A percentile compares a stretch with the other conserved stretches of the same genome.
Conservation (phyloP, 352 stramenopile species). For the Globisporangium carolinianum region DNA sequence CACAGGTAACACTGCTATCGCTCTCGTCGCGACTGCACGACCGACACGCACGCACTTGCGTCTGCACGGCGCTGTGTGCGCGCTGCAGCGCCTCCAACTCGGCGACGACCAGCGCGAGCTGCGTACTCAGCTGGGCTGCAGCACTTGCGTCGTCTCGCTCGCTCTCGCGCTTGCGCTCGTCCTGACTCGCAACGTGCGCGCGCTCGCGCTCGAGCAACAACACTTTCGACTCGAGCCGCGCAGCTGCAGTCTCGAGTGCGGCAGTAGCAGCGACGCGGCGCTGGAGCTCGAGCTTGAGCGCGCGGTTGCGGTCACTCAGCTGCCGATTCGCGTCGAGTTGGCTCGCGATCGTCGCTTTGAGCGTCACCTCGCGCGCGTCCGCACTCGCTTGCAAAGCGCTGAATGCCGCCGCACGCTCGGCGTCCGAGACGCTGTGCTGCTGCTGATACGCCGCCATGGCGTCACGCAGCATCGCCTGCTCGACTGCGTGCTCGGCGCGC, state of each 20-base stretch:
- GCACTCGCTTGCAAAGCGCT: conserved; percentile 10
- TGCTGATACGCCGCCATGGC: conserved; percentile 12
- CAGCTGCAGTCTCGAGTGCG: conserved; percentile 25
- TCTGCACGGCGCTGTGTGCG: conserved; percentile 33
- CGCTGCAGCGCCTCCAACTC: conserved; percentile 42
- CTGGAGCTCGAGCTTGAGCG: conserved; percentile 27
- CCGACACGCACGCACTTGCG: conserved; percentile 13
- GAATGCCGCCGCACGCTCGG: conserved; percentile 16
- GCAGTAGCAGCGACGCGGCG: conserved; percentile 15
- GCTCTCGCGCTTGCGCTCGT: conserved; percentile 23
- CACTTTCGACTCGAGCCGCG: conserved; percentile 39
- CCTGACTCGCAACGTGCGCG: conserved; percentile 24
- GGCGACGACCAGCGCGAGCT: conserved; percentile 29
- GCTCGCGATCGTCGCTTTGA: conserved; percentile 27
- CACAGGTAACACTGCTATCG: neutral
- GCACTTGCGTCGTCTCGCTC: conserved; percentile 24
- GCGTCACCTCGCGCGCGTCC: conserved; percentile 17
- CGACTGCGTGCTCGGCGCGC: neutral
- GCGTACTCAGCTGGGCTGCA: conserved; percentile 30
- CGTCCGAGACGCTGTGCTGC: conserved; percentile 26
- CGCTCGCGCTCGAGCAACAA: conserved; percentile 44
- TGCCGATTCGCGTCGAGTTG: conserved; percentile 38
- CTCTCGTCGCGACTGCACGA: conserved; percentile 4
- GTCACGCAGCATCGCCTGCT: neutral
- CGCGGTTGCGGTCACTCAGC: conserved; percentile 30